phyloP scores from a whole-genome alignment of 495 filamentous ascomycete species.

The Podospora australis region DNA sequence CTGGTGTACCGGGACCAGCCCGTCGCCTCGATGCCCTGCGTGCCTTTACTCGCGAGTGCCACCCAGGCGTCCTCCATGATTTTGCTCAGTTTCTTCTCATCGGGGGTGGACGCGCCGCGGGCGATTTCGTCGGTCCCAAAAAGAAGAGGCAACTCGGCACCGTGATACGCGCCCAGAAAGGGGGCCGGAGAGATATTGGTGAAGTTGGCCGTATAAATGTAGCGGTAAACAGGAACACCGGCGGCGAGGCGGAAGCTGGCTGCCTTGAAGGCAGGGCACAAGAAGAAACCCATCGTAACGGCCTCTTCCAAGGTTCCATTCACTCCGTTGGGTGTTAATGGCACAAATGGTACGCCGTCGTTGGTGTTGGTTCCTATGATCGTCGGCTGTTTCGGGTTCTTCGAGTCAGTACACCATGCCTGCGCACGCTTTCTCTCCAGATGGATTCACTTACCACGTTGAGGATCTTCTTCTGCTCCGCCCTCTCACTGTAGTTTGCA shows the following conservation, averaged over 20 bases:
- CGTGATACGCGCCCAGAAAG: slow-evolving; percentile 49
- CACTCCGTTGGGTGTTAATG: slow-evolving; percentile 1
- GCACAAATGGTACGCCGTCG: slow-evolving; percentile 19
- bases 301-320: slow-evolving; percentile 8
- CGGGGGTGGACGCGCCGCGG: slow-evolving; percentile 28
- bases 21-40: neutral
- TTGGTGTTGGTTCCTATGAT: slow-evolving; percentile 19
- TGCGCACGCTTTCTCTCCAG: neutral
- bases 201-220: slow-evolving; percentile 44
- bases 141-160: slow-evolving; percentile 41
- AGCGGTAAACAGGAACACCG: slow-evolving; percentile 35
- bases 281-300: slow-evolving; percentile 16
- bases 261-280: slow-evolving; percentile 20
- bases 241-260: slow-evolving; percentile 19
- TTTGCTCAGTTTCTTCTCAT: slow-evolving; percentile 22
- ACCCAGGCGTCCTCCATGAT: slow-evolving; percentile 41
- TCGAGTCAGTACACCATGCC: neutral
- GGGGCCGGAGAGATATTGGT: slow-evolving; percentile 32
- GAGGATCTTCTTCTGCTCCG: slow-evolving; percentile 6
- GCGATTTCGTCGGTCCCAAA: slow-evolving; percentile 38
- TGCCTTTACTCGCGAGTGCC: slow-evolving; percentile 26
- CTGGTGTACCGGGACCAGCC: neutral
- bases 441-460: slow-evolving; percentile 15
- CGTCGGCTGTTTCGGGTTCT: slow-evolving; percentile 5
- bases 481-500: slow-evolving; percentile 29